Percentiles rank a stretch among this genome's conserved stretches.
Evolutionary conservation across 2,329 filamentous ascomycete species (phyloP).

Genomic region (Cladophialophora exuberans): DNA sequence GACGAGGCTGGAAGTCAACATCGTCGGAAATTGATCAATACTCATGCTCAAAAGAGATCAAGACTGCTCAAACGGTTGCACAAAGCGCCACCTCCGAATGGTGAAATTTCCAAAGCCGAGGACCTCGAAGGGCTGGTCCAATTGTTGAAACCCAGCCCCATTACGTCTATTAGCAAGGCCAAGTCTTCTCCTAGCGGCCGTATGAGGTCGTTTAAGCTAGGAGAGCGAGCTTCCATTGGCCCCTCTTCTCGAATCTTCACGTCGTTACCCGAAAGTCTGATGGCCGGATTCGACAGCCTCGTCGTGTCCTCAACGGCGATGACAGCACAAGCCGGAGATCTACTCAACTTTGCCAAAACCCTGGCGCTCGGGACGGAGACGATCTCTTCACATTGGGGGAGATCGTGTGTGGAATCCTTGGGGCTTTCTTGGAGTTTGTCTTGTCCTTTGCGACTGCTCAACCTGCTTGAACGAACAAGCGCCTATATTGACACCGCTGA

Average conservation of each 20-base stretch:
- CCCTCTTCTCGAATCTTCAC: background rate
- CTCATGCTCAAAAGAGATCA: conserved; percentile 6
- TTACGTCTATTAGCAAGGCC: too few species aligned
- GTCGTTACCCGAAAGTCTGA: background rate
- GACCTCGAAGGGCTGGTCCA: background rate
- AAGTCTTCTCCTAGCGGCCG: too few species aligned
- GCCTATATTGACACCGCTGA: background rate
- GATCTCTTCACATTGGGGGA: conserved; percentile 5
- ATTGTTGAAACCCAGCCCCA: background rate
- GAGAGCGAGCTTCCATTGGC: too few species aligned
- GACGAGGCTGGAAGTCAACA: conserved; percentile 7
- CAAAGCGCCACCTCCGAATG: background rate
- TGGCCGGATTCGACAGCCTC: background rate
- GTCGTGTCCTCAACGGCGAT: background rate
- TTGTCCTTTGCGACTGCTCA: conserved; percentile 2
- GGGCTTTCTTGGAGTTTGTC: conserved; percentile 5
- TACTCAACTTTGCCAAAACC: conserved; percentile 5
- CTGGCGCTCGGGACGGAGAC: background rate
- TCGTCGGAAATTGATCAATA: conserved; percentile 7
- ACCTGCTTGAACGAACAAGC: conserved; percentile 3
- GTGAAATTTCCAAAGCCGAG: background rate
- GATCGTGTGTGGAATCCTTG: background rate
- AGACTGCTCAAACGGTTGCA: conserved; percentile 2
- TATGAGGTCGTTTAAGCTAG: too few species aligned
- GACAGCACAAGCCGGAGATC: background rate